phyloP scores from a whole-genome alignment of 352 stramenopile species.

The Pythium grandisporangium region DNA sequence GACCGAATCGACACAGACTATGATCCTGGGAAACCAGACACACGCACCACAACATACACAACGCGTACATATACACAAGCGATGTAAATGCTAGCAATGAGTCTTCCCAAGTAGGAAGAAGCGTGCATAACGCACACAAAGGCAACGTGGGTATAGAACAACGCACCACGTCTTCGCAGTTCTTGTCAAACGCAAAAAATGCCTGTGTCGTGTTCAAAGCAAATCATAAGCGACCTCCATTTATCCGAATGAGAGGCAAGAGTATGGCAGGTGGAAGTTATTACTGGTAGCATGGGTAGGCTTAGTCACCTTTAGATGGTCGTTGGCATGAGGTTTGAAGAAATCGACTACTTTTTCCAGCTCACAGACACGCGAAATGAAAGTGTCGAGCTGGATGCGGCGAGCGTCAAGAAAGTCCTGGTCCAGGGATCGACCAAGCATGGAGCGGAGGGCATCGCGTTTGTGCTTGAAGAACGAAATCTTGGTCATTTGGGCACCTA shows the following conservation, averaged over 20 bases:
- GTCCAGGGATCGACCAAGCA: constrained; percentile 39
- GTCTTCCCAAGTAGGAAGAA: too few species aligned
- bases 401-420: constrained; percentile 52
- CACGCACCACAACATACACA: too few species aligned
- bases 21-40: too few species aligned
- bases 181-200: constrained; percentile 54
- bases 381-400: constrained; percentile 42
- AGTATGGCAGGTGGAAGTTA: too few species aligned
- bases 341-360: constrained; percentile 36
- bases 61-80: too few species aligned
- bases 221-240: too few species aligned
- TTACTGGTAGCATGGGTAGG: too few species aligned
- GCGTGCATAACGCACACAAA: too few species aligned
- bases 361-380: constrained; percentile 29
- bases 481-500: constrained; percentile 29
- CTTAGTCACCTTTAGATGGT: constrained; percentile 31
- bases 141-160: too few species aligned
- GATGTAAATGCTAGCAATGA: too few species aligned
- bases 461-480: constrained; percentile 48
- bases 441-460: constrained; percentile 32
- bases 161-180: constrained; percentile 53
- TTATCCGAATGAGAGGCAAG: too few species aligned
- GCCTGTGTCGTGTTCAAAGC: constrained; percentile 8
- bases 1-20: too few species aligned
- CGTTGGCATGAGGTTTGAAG: constrained; percentile 40